phyloP scores from a whole-genome alignment of 2,329 filamentous ascomycete genomes.

The Akanthomyces uredinophilus region DNA sequence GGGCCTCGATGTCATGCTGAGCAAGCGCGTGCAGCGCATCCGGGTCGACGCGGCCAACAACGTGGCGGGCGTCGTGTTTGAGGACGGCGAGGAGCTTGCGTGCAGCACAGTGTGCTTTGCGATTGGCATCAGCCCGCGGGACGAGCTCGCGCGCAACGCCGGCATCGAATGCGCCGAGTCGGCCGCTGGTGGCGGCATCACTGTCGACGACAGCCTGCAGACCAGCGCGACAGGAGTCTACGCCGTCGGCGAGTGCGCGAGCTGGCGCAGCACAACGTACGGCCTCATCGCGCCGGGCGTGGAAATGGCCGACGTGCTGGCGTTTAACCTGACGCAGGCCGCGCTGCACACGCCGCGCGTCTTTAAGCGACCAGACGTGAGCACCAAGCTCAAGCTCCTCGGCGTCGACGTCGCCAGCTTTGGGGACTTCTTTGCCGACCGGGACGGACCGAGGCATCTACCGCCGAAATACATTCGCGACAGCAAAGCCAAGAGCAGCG shows the following conservation, averaged over 20 bases:
- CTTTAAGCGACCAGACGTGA: slow-evolving; percentile 80
- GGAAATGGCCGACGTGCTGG: slow-evolving; percentile 87
- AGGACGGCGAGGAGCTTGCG: slow-evolving; percentile 71
- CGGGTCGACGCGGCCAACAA: slow-evolving; percentile 61
- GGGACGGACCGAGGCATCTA: slow-evolving; percentile 73
- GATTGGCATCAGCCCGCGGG: slow-evolving; percentile 76
- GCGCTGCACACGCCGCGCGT: slow-evolving; percentile 62
- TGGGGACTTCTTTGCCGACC: slow-evolving; percentile 87
- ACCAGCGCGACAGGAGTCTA: slow-evolving; percentile 73
- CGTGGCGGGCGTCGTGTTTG: slow-evolving; percentile 70
- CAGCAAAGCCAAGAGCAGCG: slow-evolving; percentile 22
- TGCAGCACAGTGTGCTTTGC: slow-evolving; percentile 85
- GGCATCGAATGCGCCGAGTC: slow-evolving; percentile 66
- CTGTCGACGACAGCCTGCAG: slow-evolving; percentile 60
- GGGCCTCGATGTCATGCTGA: slow-evolving; percentile 74
- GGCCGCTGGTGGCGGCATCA: slow-evolving; percentile 64
- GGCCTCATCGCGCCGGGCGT: slow-evolving; percentile 85
- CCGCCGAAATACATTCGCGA: slow-evolving; percentile 46
- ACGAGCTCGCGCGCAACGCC: slow-evolving; percentile 66
- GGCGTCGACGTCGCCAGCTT: slow-evolving; percentile 91
- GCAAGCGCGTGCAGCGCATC: slow-evolving; percentile 69
- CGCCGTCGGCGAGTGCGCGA: slow-evolving; percentile 86
- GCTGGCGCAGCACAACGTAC: slow-evolving; percentile 81
- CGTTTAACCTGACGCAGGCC: slow-evolving; percentile 85
- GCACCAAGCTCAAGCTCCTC: slow-evolving; percentile 85